Base-by-base conservation (phyloP, 768 basidiomycete species). In the Boletus sp. region DNA sequence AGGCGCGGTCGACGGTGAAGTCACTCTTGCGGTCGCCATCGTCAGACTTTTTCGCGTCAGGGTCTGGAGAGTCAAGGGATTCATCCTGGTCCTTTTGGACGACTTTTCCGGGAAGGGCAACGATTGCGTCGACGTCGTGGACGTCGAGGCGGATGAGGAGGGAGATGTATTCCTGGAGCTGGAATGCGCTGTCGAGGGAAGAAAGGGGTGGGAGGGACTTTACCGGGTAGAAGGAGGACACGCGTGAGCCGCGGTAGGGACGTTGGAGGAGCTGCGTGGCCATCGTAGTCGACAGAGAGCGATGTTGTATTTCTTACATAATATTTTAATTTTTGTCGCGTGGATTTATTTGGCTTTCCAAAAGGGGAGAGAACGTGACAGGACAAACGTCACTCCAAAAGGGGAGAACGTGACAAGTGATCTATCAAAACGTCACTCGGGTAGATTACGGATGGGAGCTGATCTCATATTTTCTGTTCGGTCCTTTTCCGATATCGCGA, bases 111-210 rank as follows among this genome's bases (percentile, higher is more conserved):
- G 95, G 95, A 0, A 96, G 73, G 33, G 86, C 79, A 0, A 94
- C 85, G 41, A 98, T 89, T 7, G 81, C 71, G 40, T 91, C 83
- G 18, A 98, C 89, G 69, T 97, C 90, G 73, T 95, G 92, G 0
- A 93, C 89, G 74, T 98, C 87, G 29, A 83, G 77, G 15, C 89
- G 84, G 56, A 96, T 90, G 60, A 96, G 83, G 32, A 92, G 78
- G 1, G 93, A 88, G 45, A 98, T 91, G 74, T 94, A 96, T 68
- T 98, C 96, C 66, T 96, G 93, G 7, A 96, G 81, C 68, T 96
- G 93, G 69, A 96, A 97, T 0, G 94, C 92, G 71, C 92, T 94
- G 75, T 95, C 89, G 32, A 96, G 77, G 1, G 86, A 83, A 0
- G 89, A 77, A 32, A 90, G 79, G 0, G 86, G 80, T 0, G 90